phyloP scores from a whole-genome alignment of 1,139 yeast species.

The Blastobotrys ciferrii region DNA sequence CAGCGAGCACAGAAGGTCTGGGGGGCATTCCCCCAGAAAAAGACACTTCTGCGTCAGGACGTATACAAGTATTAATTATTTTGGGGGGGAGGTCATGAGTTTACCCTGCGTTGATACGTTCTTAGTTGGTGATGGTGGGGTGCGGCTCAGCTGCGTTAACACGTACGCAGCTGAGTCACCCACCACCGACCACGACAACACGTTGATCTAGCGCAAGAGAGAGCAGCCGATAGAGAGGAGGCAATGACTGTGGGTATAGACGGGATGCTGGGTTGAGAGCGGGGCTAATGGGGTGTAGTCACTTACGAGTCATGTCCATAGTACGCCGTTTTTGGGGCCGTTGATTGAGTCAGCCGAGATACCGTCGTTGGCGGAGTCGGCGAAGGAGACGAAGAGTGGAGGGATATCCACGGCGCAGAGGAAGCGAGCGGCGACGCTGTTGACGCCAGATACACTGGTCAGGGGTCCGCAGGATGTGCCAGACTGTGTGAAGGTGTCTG shows the following conservation, averaged over 20 bases:
- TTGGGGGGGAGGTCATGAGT: background rate
- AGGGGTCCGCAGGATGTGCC: slow-evolving; percentile 14
- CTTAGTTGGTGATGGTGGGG: too few relatives aligned
- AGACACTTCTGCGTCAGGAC: too few relatives aligned
- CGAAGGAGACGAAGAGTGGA: slow-evolving; percentile 4
- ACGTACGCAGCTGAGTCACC: too few relatives aligned
- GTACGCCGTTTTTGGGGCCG: slow-evolving; percentile 33
- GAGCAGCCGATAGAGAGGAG: background rate
- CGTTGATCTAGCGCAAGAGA: background rate
- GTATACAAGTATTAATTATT: too few relatives aligned
- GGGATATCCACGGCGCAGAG: slow-evolving; percentile 9
- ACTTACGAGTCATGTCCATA: slow-evolving; percentile 23
- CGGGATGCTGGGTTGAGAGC: too few relatives aligned
- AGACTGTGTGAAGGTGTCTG: slow-evolving; percentile 44
- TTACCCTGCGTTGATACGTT: background rate
- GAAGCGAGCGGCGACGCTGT: slow-evolving; percentile 12
- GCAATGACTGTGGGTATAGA: background rate
- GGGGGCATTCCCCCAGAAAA: too few relatives aligned
- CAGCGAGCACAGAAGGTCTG: too few relatives aligned
- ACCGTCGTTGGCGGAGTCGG: slow-evolving; percentile 4
- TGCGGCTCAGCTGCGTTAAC: too few relatives aligned
- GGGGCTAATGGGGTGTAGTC: too few relatives aligned
- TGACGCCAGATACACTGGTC: slow-evolving; percentile 10
- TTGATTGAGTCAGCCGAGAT: slow-evolving; percentile 19
- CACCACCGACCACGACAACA: background rate